Conservation (phyloP, 225 moss, liverwort and hornwort species). For the Pseudoscleropodium purum region DNA sequence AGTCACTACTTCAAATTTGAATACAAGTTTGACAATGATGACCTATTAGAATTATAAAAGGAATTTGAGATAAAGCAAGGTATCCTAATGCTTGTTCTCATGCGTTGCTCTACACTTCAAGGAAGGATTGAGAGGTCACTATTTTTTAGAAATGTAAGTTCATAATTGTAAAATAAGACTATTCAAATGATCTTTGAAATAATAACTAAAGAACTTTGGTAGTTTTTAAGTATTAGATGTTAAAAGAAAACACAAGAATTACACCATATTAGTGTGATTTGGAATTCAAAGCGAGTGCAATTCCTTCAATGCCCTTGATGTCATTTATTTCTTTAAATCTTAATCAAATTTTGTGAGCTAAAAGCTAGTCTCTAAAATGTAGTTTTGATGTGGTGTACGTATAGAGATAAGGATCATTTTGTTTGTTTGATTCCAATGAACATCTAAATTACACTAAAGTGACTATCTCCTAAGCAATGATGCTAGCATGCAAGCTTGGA, state of each 20-base stretch:
- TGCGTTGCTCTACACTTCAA: background rate
- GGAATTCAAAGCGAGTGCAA: background rate
- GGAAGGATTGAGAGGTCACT: rapidly evolving
- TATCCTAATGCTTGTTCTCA: background rate
- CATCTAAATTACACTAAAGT: too few relatives aligned
- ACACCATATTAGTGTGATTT: background rate
- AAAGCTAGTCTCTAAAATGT: too few relatives aligned
- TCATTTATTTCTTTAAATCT: background rate
- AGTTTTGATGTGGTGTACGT: background rate
- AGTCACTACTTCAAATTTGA: background rate
- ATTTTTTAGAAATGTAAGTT: background rate
- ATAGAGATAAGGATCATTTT: too few relatives aligned
- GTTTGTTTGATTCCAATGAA: background rate
- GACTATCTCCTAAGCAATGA: too few relatives aligned
- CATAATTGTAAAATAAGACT: too few relatives aligned
- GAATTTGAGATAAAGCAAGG: too few relatives aligned
- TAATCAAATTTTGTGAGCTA: background rate
- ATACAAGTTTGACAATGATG: background rate
- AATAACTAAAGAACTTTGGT: too few relatives aligned
- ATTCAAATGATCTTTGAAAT: background rate
- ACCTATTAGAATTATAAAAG: too few relatives aligned
- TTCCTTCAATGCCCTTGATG: background rate
- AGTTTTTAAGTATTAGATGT: background rate
- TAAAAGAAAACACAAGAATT: background rate
- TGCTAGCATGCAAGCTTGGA: too few relatives aligned